These are phyloP conservation scores for Zea luxurians DNA, from an alignment of 176 grass and related monocot genomes.

Conservation along the genomic window DNA sequence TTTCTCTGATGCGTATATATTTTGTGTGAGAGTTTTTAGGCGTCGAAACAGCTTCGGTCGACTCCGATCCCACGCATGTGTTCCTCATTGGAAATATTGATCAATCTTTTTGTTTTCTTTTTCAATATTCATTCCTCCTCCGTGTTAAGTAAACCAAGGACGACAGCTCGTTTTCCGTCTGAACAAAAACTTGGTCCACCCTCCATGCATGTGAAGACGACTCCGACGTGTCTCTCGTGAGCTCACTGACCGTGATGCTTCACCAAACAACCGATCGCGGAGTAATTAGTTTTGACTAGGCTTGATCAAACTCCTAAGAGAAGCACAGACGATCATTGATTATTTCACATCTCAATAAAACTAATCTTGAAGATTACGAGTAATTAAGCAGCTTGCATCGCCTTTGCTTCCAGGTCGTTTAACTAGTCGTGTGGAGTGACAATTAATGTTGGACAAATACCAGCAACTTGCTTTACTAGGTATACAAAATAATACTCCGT, in stretches of 20 bases:
- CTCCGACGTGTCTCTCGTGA: constrained; percentile 19
- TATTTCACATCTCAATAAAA: background rate
- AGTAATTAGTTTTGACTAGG: constrained; percentile 23
- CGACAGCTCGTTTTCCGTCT: no score
- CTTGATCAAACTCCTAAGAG: constrained; percentile 8
- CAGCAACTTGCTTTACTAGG: background rate
- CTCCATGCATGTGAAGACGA: background rate
- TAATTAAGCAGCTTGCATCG: background rate
- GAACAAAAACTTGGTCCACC: no score
- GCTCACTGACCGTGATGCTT: constrained; percentile 29
- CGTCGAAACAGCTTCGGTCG: no score
- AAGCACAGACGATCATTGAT: background rate
- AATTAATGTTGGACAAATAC: background rate
- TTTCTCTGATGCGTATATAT: no score
- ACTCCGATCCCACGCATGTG: no score
- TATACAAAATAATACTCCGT: no score
- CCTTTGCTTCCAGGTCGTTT: background rate
- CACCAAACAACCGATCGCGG: background rate
- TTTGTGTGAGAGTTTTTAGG: no score
- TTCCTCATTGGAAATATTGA: no score
- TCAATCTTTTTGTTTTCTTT: no score
- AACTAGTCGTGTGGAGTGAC: background rate
- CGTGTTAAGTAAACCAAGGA: no score
- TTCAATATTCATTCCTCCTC: no score
- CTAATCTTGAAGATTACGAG: background rate